Evolutionary conservation across 2,329 filamentous ascomycete genomes (phyloP), one percentile per base, ranked within the genome.

Genomic region (Pyrenophora seminiperda): DNA sequence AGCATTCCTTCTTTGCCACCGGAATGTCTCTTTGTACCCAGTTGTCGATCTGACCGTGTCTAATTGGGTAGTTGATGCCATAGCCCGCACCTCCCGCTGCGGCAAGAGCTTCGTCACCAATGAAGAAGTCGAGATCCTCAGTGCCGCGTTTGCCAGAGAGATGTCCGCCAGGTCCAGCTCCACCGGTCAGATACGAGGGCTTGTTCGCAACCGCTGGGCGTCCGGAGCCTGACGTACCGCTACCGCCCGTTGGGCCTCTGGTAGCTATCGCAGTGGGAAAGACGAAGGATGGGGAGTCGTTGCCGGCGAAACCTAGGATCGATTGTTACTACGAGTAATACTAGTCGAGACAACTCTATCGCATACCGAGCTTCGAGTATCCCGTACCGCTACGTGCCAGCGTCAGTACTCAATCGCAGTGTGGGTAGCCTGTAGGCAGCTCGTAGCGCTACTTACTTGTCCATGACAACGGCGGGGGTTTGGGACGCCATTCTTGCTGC

Each of bases 381-480:
- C 94, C 94, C 80, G 94, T 99, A 81, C 94, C 94, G 88, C 94
- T 99, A 76, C 47, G 61, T 71, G 81, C 70, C 39, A 54, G 41
- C 45, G 67, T 71, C 58, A 72, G 70, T 70, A 70, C 64, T 62
- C 63, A 60, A 65, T 66, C 62, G 65, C 58, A 58, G 43, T 51
- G 48, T 59, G 54, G 53, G 44, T 55, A n/a, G 62, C 51, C 59
- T 58, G 57, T 59, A 62, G 67, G 63, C 62, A 63, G 61, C 58
- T 52, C 57, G 58, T 53, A 71, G 83, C 24, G 24, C 24, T 27
- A 27, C 91, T 79, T 88, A 97, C 94, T 99, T 99, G 94, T 99
- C 94, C 93, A 99, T 99, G 91, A 99, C 94, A 97, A 99, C 94
- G 90, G 94, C 94, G 70, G 94, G 94, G 75, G 94, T 97, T 86